Base-by-base conservation (phyloP, 768 basidiomycete species). In the Galerina sulciceps region DNA sequence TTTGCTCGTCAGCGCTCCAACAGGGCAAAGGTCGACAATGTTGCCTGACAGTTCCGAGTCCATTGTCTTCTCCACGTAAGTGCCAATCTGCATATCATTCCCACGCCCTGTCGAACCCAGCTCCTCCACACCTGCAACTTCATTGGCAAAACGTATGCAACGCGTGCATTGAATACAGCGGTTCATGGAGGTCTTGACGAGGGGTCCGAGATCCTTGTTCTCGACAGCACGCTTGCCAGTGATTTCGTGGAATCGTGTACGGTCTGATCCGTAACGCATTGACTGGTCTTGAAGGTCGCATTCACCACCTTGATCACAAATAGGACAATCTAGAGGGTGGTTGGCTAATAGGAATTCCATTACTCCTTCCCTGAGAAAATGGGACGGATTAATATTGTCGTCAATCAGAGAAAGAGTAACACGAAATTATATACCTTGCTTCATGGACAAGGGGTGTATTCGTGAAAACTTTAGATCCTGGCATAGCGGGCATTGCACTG, bases 91-190 rank as follows among this genome's bases (percentile, higher is more conserved):
- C 79, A 99, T 81, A 79, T 96, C 95, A 73, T 99, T 99, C 48
- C 97, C 97, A 59, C 96, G 90, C 10, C 97, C 97, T 2, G 95
- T 96, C 3, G 95, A 95, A 43, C 97, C 97, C 20, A 99, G 80
- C 67, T 99, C 96, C 76, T 99, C 95, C 8, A 98, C 95, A 54
- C 97, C 97, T 1, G 97, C 97, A 44, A 99, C 96, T 72, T 99
- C 97, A 76, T 99, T 99, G 26, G 97, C 96, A 70, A 99, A 99
- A 50, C 97, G 92, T 23, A 99, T 93, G 75, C 97, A 99, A 58
- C 97, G 94, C 4, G 97, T 99, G 78, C 97, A 99, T 75, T 99
- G 97, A 67, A 99, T 99, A 78, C 97, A 99, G 38, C 97, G 88
- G 76, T 93, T 97, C 96, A 98, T 98, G 58, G 90, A 93, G 1